These are phyloP conservation scores for Aurantiochytrium sp. DNA, from an alignment of 108 stramenopile genomes.

Conservation along the genomic window DNA sequence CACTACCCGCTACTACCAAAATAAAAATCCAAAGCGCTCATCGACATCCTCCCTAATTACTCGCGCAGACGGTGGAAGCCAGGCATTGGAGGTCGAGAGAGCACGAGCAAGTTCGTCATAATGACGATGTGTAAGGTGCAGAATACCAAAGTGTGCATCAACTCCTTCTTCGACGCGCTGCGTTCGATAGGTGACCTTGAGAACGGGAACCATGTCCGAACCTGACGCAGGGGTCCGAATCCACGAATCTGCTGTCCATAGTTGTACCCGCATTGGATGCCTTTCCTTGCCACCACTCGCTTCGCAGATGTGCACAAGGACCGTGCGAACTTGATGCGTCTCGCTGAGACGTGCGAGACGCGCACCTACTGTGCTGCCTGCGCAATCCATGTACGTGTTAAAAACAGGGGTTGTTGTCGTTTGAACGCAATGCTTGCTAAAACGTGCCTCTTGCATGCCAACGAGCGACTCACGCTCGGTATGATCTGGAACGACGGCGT, in stretches of 20 bases:
- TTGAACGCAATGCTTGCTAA: background rate
- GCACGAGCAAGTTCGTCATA: background rate
- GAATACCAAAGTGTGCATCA: background rate
- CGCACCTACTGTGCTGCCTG: background rate
- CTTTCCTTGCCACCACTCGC: background rate
- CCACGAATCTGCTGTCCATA: conserved; percentile 11
- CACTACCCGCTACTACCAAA: background rate
- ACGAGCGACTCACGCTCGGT: background rate
- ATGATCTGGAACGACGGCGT: background rate
- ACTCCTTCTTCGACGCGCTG: background rate
- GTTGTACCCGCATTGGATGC: background rate
- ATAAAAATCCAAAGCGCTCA: background rate
- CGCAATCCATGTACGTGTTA: background rate
- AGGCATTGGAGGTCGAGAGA: background rate
- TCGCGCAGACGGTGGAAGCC: background rate
- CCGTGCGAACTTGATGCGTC: background rate
- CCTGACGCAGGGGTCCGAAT: background rate
- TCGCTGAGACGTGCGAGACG: background rate
- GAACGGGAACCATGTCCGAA: background rate
- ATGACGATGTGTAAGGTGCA: background rate
- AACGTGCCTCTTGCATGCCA: background rate
- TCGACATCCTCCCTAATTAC: background rate
- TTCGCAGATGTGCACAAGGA: background rate
- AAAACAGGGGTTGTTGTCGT: background rate
- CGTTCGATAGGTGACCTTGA: background rate